Base-by-base conservation (phyloP, 192 early-diverging fungal genomes). In the Linnemannia elongata region DNA sequence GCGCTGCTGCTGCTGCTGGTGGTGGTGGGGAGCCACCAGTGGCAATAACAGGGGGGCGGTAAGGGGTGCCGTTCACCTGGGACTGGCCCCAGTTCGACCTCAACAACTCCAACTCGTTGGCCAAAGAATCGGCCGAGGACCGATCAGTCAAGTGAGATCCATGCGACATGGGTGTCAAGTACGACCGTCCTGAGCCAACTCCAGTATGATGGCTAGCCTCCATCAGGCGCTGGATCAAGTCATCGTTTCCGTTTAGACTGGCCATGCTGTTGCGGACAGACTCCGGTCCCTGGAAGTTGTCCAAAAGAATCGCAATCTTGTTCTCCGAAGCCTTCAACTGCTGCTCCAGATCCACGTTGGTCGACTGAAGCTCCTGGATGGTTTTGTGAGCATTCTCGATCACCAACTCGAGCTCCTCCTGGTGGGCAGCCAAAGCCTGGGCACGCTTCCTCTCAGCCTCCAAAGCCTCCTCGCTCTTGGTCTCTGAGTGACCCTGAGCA, bases 221-320 rank as follows among this genome's bases (percentile, higher is more conserved):
- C 85, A 87, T 74, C 39, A 87, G 24, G 18, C 85, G 41, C 57
- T 78, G 69, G 47, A 87, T 81, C 76, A 81, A 69, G 57, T 87
- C 85, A 49, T 87, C 85, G 42, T 79, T 72, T 8, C 84, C 75
- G 24, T 55, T 74, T 20, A 81, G 30, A 41, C 85, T 87, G 13
- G 85, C 85, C 57, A 87, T 70, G 54, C 85, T 87, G 68, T 87
- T 87, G 1, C 85, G 69, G 12, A 87, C 85, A 41, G 85, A 87
- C 1, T 87, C 85, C 0, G 85, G 85, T 24, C 85, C 85, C 24
- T 87, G 85, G 36, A 76, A 81, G 44, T 87, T 87, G 38, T 87
- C 85, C 30, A 87, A 27, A n/a, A 87, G 24, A 39, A 87, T 81
- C 52, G 85, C 78, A 27, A 87, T 87, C 76, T 87, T 87, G 79